Percentiles rank a stretch among this genome's conserved stretches.
Evolutionary conservation across 257 asterid genomes (phyloP).

Genomic region (Primulina eburnea): DNA sequence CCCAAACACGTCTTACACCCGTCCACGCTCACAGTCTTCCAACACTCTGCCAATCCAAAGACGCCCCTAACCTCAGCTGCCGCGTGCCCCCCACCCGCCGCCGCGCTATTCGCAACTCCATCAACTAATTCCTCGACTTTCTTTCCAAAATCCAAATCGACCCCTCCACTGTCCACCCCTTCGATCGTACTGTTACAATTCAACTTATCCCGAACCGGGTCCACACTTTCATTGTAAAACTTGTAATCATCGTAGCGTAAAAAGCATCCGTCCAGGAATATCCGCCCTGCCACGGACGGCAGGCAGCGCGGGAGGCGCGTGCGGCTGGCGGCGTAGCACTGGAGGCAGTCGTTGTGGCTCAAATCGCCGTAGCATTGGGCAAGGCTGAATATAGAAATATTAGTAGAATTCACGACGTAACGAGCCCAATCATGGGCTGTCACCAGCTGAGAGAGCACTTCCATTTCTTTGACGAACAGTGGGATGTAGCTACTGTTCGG

Average conservation of each 20-base stretch:
- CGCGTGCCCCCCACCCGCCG: constrained; percentile 41
- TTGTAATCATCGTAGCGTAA: constrained; percentile 61
- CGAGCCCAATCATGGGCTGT: constrained; percentile 44
- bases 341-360: constrained; percentile 65
- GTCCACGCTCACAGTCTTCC: constrained; percentile 56
- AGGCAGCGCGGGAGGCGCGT: constrained; percentile 77
- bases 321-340: constrained; percentile 74
- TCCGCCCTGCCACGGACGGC: constrained; percentile 52
- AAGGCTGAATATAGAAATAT: constrained; percentile 40
- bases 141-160: constrained; percentile 29
- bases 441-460: constrained; percentile 50
- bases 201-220: constrained; percentile 36
- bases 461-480: constrained; percentile 57
- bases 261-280: constrained; percentile 83
- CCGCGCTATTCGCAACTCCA: constrained; percentile 49
- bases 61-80: constrained; percentile 48
- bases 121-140: constrained; percentile 43
- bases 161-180: constrained; percentile 5
- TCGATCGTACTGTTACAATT: constrained; percentile 50
- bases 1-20: constrained; percentile 76
- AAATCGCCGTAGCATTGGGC: constrained; percentile 71
- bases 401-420: constrained; percentile 27
- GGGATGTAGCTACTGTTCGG: constrained; percentile 47
- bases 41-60: constrained; percentile 87
- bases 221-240: constrained; percentile 56